These are phyloP conservation scores for Byssochlamys sp. DNA, from an alignment of 2,329 filamentous ascomycete species.

Conservation along the genomic window DNA sequence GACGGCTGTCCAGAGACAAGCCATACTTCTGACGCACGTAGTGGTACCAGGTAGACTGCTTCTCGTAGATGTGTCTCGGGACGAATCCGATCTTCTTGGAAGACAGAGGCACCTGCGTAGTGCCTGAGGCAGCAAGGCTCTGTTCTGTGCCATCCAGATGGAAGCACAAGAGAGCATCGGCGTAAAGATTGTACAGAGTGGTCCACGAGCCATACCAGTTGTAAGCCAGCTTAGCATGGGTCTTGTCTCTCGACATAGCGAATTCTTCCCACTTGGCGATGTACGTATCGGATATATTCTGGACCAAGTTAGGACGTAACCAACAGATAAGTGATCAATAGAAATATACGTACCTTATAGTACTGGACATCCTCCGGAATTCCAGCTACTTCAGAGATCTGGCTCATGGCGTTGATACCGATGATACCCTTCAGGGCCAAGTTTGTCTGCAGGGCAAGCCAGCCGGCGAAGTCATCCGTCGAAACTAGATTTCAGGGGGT, in stretches of 20 bases:
- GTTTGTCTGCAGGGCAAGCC: conserved; percentile 69
- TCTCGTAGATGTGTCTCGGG: conserved; percentile 63
- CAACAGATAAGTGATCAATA: not conserved
- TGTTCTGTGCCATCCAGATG: conserved; percentile 46
- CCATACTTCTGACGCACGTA: conserved; percentile 72
- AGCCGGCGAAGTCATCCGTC: conserved; percentile 76
- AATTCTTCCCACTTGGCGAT: conserved; percentile 62
- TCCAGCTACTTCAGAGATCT: conserved; percentile 55
- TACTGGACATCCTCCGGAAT: conserved; percentile 47
- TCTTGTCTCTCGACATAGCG: conserved; percentile 58
- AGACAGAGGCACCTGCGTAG: conserved; percentile 18
- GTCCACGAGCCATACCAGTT: conserved; percentile 74
- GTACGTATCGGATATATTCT: conserved; percentile 56
- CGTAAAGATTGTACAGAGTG: conserved; percentile 76
- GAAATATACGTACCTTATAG: conserved; percentile 40
- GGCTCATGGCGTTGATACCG: conserved; percentile 67
- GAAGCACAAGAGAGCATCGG: conserved; percentile 72
- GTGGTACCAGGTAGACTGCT: conserved; percentile 72
- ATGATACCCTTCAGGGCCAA: conserved; percentile 76
- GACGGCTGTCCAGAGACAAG: conserved; percentile 69
- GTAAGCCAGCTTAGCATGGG: conserved; percentile 71
- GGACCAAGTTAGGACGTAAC: conserved; percentile 3
- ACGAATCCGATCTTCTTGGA: conserved; percentile 50
- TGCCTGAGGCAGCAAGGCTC: conserved; percentile 7
- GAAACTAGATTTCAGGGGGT: conserved; percentile 42